Conservation (phyloP, 345 rosid species). For the Hypericum perforatum region DNA sequence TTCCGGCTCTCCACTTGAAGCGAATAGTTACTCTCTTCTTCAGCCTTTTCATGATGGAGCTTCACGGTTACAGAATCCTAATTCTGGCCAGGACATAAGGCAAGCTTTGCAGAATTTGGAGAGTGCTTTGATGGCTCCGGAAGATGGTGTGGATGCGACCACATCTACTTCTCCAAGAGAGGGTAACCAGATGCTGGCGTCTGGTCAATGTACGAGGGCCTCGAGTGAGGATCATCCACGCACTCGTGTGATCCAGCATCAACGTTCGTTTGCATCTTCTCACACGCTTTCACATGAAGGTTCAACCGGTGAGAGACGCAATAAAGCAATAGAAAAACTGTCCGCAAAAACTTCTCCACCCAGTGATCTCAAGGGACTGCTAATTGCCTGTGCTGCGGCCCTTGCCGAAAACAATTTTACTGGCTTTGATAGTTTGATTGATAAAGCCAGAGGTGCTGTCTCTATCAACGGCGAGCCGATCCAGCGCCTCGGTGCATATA, state of each 20-base stretch:
- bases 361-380: constrained; percentile 35
- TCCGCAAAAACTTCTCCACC: constrained; percentile 17
- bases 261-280: constrained; percentile 21
- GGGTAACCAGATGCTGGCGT: constrained; percentile 19
- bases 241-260: constrained; percentile 25
- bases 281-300: constrained; percentile 20
- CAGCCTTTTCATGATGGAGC: constrained; percentile 16
- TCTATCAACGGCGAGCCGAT: constrained; percentile 49
- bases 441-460: constrained; percentile 35
- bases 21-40: constrained; percentile 20
- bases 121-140: constrained; percentile 44
- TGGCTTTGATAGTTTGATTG: constrained; percentile 36
- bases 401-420: constrained; percentile 32
- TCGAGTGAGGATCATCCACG: constrained; percentile 25
- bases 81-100: constrained; percentile 27
- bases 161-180: constrained; percentile 14
- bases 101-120: constrained; percentile 35
- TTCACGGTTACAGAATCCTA: constrained; percentile 20
- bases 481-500: constrained; percentile 62
- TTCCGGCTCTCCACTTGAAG: constrained; percentile 30
- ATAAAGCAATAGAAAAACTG: constrained; percentile 14
- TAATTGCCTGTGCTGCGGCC: constrained; percentile 52
- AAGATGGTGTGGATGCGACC: constrained; percentile 24
- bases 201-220: constrained; percentile 22
- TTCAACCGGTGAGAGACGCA: constrained; percentile 26